Percentiles rank a stretch among this genome's conserved stretches.
These are phyloP conservation scores for Magnolia officinalis DNA, from an alignment of 164 flowering plant genomes.

Conservation along the genomic window DNA sequence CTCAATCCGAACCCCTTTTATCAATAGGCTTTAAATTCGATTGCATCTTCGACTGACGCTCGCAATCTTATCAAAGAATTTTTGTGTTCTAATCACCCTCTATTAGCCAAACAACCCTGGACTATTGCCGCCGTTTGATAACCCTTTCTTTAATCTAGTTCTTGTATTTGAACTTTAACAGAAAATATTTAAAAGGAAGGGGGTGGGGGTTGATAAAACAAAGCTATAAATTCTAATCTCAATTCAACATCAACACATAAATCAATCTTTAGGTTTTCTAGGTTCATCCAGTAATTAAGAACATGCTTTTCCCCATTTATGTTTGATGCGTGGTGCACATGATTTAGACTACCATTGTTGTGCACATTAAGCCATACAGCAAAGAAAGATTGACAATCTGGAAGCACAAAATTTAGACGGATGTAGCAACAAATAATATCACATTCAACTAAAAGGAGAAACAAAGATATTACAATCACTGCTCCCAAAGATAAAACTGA, in stretches of 20 bases:
- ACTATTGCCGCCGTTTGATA: too few species aligned
- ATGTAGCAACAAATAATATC: not conserved
- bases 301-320: not conserved
- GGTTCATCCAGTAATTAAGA: too few species aligned
- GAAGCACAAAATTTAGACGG: not conserved
- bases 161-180: not conserved
- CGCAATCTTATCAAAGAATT: too few species aligned
- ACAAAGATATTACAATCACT: too few species aligned
- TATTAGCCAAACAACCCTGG: not conserved
- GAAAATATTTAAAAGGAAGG: not conserved
- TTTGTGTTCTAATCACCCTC: not conserved
- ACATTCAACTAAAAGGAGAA: not conserved
- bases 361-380: slow-evolving; percentile 1
- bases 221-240: not conserved
- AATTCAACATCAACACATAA: not conserved
- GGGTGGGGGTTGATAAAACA: not conserved
- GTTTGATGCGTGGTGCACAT: too few species aligned
- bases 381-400: not conserved
- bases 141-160: not conserved
- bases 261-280: too few species aligned
- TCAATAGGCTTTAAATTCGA: too few species aligned
- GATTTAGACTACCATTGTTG: not conserved
- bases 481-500: not conserved
- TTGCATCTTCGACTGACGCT: too few species aligned
- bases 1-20: too few species aligned